These are phyloP conservation scores for Pinus albicaulis DNA, from an alignment of 75 land plant species.

Conservation along the genomic window DNA sequence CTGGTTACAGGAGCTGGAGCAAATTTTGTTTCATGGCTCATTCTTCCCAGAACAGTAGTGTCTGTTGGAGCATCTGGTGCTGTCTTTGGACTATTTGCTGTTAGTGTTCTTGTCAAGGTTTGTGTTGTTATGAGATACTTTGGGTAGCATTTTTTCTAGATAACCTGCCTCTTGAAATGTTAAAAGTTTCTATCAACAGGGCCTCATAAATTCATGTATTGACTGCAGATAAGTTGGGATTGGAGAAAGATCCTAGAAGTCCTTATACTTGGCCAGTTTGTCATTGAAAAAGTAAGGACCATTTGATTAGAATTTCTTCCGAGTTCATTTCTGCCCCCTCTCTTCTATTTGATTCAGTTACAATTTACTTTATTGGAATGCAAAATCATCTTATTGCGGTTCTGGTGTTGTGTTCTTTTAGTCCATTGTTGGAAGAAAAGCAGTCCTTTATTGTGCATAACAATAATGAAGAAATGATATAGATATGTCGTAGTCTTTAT, in stretches of 20 bases:
- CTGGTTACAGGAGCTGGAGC: constrained; percentile 96
- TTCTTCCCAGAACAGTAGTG: constrained; percentile 80
- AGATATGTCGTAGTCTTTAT: not conserved
- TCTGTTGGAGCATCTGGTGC: constrained; percentile 99
- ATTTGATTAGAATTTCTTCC: not conserved
- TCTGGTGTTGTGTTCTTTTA: not conserved
- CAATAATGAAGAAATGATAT: not conserved
- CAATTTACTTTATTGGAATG: not conserved
- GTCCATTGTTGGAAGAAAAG: not conserved
- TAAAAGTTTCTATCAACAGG: not conserved
- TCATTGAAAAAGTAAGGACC: constrained; percentile 75
- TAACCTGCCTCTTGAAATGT: not conserved
- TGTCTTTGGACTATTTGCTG: constrained; percentile 97
- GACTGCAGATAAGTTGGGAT: constrained; percentile 90
- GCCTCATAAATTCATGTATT: not conserved
- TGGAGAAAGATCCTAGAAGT: constrained; percentile 99
- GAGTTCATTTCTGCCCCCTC: too few species aligned
- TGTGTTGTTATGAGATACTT: not conserved
- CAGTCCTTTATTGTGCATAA: not conserved
- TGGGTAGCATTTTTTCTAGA: not conserved
- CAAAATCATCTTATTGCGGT: not conserved
- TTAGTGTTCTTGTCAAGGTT: constrained; percentile 99
- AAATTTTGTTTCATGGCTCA: constrained; percentile 94
- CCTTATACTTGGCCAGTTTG: constrained; percentile 95
- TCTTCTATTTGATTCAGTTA: not conserved